Evolutionary conservation across 2,329 filamentous ascomycete species (phyloP).

Genomic region (Fonsecaea multimorphosa): DNA sequence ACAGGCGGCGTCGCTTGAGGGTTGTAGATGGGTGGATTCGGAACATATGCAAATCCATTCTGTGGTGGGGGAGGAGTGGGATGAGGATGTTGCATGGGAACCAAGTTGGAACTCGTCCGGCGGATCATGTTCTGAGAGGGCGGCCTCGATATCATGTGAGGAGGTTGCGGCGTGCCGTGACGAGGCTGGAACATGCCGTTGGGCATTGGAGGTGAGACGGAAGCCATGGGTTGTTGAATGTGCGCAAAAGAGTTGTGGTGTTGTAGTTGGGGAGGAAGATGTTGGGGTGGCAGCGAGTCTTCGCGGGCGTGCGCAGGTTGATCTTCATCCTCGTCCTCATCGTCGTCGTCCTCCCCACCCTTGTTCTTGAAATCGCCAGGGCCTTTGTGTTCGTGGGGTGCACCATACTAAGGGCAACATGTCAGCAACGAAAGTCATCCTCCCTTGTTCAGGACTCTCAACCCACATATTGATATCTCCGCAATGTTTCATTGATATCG

Average conservation of each 20-base stretch:
- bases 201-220: constrained; percentile 84
- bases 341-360: constrained; percentile 79
- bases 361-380: constrained; percentile 88
- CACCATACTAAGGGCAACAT: constrained; percentile 71
- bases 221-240: constrained; percentile 80
- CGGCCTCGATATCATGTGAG: constrained; percentile 71
- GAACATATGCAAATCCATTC: constrained; percentile 82
- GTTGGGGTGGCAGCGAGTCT: constrained; percentile 61
- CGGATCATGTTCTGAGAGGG: constrained; percentile 80
- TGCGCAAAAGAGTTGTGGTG: constrained; percentile 74
- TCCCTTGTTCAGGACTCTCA: background rate
- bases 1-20: constrained; percentile 58
- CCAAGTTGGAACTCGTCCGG: constrained; percentile 75
- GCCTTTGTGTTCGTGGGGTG: constrained; percentile 94
- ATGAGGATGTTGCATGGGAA: constrained; percentile 66
- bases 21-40: constrained; percentile 85
- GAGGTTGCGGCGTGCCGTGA: constrained; percentile 81
- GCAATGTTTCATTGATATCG: constrained; percentile 89
- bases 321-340: constrained; percentile 67
- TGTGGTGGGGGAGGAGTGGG: constrained; percentile 66
- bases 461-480: constrained; percentile 88
- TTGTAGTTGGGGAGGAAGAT: constrained; percentile 69
- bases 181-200: constrained; percentile 77
- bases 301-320: constrained; percentile 68
- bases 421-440: constrained; percentile 19